Base-by-base conservation (phyloP, 2,329 filamentous ascomycete genomes). In the Rutstroemia sydowiana region DNA sequence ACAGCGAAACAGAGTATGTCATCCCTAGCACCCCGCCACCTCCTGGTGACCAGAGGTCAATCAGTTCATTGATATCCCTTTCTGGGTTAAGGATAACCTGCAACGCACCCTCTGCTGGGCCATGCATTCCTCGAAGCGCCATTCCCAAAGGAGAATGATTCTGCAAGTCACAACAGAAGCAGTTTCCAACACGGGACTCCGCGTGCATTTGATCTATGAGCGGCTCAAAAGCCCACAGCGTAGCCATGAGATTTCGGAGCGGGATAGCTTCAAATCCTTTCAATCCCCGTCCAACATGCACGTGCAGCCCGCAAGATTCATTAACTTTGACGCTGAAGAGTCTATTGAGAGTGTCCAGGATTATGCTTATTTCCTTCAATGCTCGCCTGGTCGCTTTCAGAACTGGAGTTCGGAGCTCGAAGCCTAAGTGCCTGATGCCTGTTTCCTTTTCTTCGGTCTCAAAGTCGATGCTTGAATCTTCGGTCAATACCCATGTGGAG, bases 241-340 rank as follows among this genome's bases (percentile, higher is more conserved):
- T 45, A 3, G 59, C 57, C 30, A 65, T 26, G 10, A 67, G 51
- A 16, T 65, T 63, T 45, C 61, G 59, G n/a, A 68, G 21, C 1
- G 59, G 60, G 5, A 37, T 13, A 13, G 61, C 37, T 2, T 52
- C 36, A 11, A 66, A 62, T 0, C 57, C 55, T 10, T 52, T 8
- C 5, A 18, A 39, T 6, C 56, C 58, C n/a, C 65, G 59, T 14
- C 66, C 66, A 30, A 68, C 51, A 44, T 68, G 66, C 16, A 68
- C 61, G 41, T 67, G 65, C 1, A 66, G 18, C 0, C 62, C 61
- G 32, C 57, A 61, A 2, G 52, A 51, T 1, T 52, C 14, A 45
- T 65, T 65, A 14, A 39, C 23, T 3, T 32, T 5, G 20, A 36
- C 21, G 14, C 36, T 16, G 32, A 36, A 36, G n/a, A 44, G 14